Conservation (phyloP, 768 basidiomycete genomes). For the Lyophyllum decastes region DNA sequence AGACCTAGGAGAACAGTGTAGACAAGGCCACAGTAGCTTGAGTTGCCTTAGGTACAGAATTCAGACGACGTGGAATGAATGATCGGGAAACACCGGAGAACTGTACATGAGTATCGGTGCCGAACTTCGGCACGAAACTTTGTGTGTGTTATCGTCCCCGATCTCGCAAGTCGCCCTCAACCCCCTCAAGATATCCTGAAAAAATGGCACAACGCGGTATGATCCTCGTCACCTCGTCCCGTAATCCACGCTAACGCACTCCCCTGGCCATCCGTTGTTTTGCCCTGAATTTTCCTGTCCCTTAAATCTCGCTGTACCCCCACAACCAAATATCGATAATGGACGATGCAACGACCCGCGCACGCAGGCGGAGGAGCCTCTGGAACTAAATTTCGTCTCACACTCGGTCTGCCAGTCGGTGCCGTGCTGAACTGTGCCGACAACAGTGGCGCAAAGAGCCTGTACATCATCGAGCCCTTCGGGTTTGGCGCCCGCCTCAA, state of each 20-base stretch:
- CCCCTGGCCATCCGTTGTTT: background rate
- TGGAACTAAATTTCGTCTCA: slow-evolving; percentile 97
- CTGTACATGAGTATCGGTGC: slow-evolving; percentile 24
- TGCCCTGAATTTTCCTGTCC: slow-evolving; percentile 2
- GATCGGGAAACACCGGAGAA: slow-evolving; percentile 26
- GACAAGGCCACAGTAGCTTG: too few species aligned
- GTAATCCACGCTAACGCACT: slow-evolving; percentile 3
- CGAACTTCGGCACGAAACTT: slow-evolving; percentile 27
- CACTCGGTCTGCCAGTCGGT: slow-evolving; percentile 90
- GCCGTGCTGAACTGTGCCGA: slow-evolving; percentile 98
- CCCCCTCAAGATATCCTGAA: slow-evolving; percentile 28
- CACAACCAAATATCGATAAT: background rate
- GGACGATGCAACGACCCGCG: background rate
- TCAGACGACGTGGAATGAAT: too few species aligned
- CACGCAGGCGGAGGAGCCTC: slow-evolving; percentile 59
- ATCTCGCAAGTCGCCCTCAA: slow-evolving; percentile 16
- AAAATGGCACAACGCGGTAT: slow-evolving; percentile 39
- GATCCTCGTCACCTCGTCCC: slow-evolving; percentile 8
- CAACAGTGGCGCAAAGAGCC: slow-evolving; percentile 98
- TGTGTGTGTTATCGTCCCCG: slow-evolving; percentile 20
- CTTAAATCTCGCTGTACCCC: background rate
- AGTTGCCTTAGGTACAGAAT: too few species aligned
- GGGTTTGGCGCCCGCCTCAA: slow-evolving; percentile 96
- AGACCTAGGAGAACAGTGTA: too few species aligned
- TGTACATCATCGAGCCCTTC: slow-evolving; percentile 93